Conservation (phyloP, 306 rosid species). For the Senna siamea region DNA sequence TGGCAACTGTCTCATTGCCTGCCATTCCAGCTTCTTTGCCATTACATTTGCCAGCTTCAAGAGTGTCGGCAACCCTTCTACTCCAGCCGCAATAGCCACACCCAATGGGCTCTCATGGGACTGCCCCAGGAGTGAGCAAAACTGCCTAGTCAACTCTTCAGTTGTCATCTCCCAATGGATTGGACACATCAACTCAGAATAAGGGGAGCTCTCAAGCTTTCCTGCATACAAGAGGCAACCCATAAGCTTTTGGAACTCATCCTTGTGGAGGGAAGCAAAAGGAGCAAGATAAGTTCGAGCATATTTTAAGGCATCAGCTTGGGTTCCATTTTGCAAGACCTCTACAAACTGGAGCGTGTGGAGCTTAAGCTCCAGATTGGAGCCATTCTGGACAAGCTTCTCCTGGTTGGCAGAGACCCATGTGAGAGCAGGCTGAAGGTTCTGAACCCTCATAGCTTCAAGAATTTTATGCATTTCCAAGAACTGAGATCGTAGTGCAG, state of each 20-base stretch:
- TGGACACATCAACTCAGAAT: slow-evolving; percentile 65
- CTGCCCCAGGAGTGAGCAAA: slow-evolving; percentile 72
- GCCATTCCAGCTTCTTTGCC: slow-evolving; percentile 94
- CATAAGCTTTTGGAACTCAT: slow-evolving; percentile 85
- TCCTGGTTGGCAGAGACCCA: slow-evolving; percentile 68
- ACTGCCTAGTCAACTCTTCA: slow-evolving; percentile 70
- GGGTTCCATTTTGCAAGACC: slow-evolving; percentile 62
- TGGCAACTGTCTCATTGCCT: slow-evolving; percentile 74
- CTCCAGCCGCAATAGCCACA: slow-evolving; percentile 77
- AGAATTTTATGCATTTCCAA: slow-evolving; percentile 71
- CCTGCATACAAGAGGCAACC: slow-evolving; percentile 73
- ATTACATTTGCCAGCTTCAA: slow-evolving; percentile 80
- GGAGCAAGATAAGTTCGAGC: slow-evolving; percentile 71
- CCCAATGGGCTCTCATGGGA: slow-evolving; percentile 66
- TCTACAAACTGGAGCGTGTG: slow-evolving; percentile 75
- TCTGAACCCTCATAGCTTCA: slow-evolving; percentile 63
- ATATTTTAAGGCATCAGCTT: slow-evolving; percentile 64
- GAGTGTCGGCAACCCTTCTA: slow-evolving; percentile 81
- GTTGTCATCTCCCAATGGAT: slow-evolving; percentile 67
- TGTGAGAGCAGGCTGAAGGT: slow-evolving; percentile 79
- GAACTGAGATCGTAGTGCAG: slow-evolving; percentile 61
- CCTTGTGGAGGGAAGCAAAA: slow-evolving; percentile 65
- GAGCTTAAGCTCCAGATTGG: slow-evolving; percentile 72
- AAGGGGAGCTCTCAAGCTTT: slow-evolving; percentile 72
- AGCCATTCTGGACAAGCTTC: slow-evolving; percentile 59